Conservation (phyloP, 2,329 filamentous ascomycete species). For the Chalara sp. region DNA sequence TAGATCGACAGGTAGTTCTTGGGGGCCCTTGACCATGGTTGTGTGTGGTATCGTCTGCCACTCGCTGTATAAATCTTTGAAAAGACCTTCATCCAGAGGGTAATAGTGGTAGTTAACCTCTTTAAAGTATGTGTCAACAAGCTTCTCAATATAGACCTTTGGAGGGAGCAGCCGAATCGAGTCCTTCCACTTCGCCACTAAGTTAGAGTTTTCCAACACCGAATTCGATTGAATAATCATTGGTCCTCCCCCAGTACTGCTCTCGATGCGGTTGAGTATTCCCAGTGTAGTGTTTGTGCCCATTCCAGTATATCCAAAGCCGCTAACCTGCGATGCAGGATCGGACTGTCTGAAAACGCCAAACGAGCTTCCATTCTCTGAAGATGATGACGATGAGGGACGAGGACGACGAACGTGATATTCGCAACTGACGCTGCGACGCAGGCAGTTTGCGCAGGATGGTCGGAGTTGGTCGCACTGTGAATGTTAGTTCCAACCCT, state of each 20-base stretch:
- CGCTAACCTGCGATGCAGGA: conserved; percentile 20
- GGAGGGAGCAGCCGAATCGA: conserved; percentile 52
- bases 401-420: conserved; percentile 51
- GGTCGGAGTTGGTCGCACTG: conserved; percentile 50
- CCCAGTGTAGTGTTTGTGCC: conserved; percentile 47
- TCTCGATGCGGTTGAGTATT: conserved; percentile 49
- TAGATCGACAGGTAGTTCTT: conserved; percentile 43
- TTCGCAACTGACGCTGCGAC: conserved; percentile 39
- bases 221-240: no score
- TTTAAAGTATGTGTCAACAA: conserved; percentile 46
- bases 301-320: conserved; percentile 47
- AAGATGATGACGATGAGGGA: conserved; percentile 27
- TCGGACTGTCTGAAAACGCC: conserved; percentile 12
- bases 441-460: conserved; percentile 53
- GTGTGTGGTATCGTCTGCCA: conserved; percentile 50
- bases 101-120: conserved; percentile 55
- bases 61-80: conserved; percentile 42
- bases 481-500: conserved; percentile 7
- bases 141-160: conserved; percentile 45
- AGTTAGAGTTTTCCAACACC: no score
- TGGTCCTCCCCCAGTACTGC: conserved; percentile 13
- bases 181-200: conserved; percentile 47
- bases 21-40: conserved; percentile 41
- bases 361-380: conserved; percentile 19
- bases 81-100: conserved; percentile 45